Percentiles rank a stretch among this genome's conserved stretches.
These are phyloP conservation scores for Mortierella sp. DNA, from an alignment of 371 early-diverging fungal genomes.

Conservation along the genomic window DNA sequence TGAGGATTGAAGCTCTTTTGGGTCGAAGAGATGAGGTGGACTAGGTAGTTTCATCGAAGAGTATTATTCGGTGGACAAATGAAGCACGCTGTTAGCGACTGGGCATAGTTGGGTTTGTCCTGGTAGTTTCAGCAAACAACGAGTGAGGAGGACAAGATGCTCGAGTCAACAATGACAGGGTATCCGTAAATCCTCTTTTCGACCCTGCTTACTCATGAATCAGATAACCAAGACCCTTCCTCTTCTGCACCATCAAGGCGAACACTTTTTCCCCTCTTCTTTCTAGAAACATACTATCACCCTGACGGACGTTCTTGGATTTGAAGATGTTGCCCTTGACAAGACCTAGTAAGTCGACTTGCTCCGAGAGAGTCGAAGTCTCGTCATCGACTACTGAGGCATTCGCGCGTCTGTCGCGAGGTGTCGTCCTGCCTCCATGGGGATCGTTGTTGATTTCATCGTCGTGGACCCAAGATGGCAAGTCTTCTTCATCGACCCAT, in stretches of 20 bases:
- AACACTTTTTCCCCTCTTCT: not conserved
- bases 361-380: conserved; percentile 27
- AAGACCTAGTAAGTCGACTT: conserved; percentile 40
- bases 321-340: conserved; percentile 43
- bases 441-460: conserved; percentile 31
- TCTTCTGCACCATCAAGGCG: not conserved
- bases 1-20: conserved; percentile 82
- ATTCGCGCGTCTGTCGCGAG: conserved; percentile 20
- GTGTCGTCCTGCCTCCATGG: conserved; percentile 29
- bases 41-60: conserved; percentile 5
- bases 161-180: too few species aligned
- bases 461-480: conserved; percentile 52
- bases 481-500: conserved; percentile 53
- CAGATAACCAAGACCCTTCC: too few species aligned
- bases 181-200: too few species aligned
- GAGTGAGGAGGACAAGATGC: not conserved
- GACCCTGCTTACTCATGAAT: not conserved
- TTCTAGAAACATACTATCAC: conserved; percentile 27
- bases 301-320: conserved; percentile 33
- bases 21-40: conserved; percentile 38
- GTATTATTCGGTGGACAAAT: too few species aligned
- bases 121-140: not conserved
- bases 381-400: conserved; percentile 20
- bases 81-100: too few species aligned
- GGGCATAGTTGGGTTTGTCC: too few species aligned